Evolutionary conservation across 495 filamentous ascomycete species (phyloP).

Genomic region (Penicillium ucsense): DNA sequence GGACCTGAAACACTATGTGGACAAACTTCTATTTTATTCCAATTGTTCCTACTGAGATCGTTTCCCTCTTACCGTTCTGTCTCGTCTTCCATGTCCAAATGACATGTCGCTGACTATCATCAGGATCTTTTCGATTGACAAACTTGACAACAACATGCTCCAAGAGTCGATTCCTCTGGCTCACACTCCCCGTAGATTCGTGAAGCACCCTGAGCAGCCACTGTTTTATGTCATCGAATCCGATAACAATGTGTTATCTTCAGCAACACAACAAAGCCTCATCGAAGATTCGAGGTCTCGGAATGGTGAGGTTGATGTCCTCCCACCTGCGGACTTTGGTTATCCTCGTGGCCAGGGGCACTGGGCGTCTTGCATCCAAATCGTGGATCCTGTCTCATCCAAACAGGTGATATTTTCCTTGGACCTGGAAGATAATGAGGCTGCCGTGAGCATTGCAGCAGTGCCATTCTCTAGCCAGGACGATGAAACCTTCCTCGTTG

Average conservation of each 20-base stretch:
- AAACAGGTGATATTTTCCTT: slow-evolving; percentile 65
- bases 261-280: slow-evolving; percentile 58
- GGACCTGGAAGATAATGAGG: slow-evolving; percentile 82
- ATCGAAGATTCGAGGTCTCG: slow-evolving; percentile 53
- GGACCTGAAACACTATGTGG: slow-evolving; percentile 43
- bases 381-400: slow-evolving; percentile 72
- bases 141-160: slow-evolving; percentile 73
- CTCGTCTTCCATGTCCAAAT: not conserved
- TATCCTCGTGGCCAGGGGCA: slow-evolving; percentile 73
- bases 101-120: slow-evolving; percentile 19
- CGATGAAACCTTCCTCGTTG: slow-evolving; percentile 79
- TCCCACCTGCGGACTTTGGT: slow-evolving; percentile 81
- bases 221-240: slow-evolving; percentile 90
- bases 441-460: slow-evolving; percentile 74
- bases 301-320: slow-evolving; percentile 57
- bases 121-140: slow-evolving; percentile 87
- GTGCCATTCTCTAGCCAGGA: slow-evolving; percentile 82
- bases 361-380: slow-evolving; percentile 91
- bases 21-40: slow-evolving; percentile 46
- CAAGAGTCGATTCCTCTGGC: slow-evolving; percentile 82
- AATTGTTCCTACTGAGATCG: slow-evolving; percentile 69
- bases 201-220: slow-evolving; percentile 78
- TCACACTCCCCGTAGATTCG: slow-evolving; percentile 80
- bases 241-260: slow-evolving; percentile 79
- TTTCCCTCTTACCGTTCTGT: not conserved